phyloP scores from a whole-genome alignment of 2,329 filamentous ascomycete species.

The Fusarium albosuccineum region DNA sequence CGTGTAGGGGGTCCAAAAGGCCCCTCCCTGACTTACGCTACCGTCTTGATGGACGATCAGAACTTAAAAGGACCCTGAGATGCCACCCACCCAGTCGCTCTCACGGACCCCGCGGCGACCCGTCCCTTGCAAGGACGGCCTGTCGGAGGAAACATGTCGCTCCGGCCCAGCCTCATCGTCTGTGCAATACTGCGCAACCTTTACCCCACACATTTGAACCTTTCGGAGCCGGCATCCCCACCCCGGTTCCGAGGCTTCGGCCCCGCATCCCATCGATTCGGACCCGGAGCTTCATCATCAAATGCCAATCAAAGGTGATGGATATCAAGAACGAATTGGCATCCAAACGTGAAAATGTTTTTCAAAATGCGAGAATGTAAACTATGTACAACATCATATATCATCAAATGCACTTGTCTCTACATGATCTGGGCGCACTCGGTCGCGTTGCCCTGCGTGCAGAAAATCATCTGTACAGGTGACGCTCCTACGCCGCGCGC shows the following conservation, averaged over 20 bases:
- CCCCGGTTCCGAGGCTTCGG: slow-evolving; percentile 21
- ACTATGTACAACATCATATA: slow-evolving; percentile 8
- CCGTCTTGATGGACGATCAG: slow-evolving; percentile 10
- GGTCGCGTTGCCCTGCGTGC: slow-evolving; percentile 47
- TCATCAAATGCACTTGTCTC: neutral
- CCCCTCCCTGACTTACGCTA: too few relatives aligned
- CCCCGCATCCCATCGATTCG: slow-evolving; percentile 31
- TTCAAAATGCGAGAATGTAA: slow-evolving; percentile 12
- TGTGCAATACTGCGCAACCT: too few relatives aligned
- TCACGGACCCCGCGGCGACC: slow-evolving; percentile 27
- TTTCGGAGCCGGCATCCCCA: slow-evolving; percentile 7
- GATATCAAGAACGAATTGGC: neutral
- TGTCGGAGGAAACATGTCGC: slow-evolving; percentile 1
- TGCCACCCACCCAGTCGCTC: neutral
- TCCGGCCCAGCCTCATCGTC: neutral
- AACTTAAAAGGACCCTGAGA: slow-evolving; percentile 1
- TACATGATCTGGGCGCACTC: slow-evolving; percentile 44
- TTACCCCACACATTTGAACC: slow-evolving; percentile 1
- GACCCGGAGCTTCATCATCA: neutral
- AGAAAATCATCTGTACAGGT: slow-evolving; percentile 75
- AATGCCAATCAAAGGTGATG: neutral
- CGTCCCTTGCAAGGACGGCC: neutral
- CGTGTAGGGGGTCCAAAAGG: too few relatives aligned
- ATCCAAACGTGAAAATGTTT: neutral
- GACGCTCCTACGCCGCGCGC: slow-evolving; percentile 72